Percentiles rank a stretch among this genome's conserved stretches.
phyloP scores from a whole-genome alignment of 768 basidiomycete genomes.

The Mycena metata region DNA sequence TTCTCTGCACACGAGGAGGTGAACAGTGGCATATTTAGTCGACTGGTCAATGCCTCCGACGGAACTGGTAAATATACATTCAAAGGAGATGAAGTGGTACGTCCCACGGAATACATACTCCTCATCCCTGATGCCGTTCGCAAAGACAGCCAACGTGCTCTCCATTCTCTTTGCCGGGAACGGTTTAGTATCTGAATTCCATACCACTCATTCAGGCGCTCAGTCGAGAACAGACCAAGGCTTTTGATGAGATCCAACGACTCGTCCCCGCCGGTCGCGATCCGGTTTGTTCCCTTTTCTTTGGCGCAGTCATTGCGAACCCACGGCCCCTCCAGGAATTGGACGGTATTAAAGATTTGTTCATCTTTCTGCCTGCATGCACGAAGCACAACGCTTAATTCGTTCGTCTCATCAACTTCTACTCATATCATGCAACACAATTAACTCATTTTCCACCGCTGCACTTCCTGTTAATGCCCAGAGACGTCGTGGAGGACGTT shows the following conservation, averaged over 20 bases:
- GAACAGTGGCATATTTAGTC: constrained; percentile 4
- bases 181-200: not conserved
- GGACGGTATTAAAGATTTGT: not conserved
- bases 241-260: constrained; percentile 4
- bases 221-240: not conserved
- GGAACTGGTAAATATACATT: constrained; percentile 11
- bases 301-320: too few species aligned
- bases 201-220: constrained; percentile 1
- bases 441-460: not conserved
- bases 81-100: constrained; percentile 8
- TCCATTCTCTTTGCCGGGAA: constrained; percentile 14
- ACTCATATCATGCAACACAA: not conserved
- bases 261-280: not conserved
- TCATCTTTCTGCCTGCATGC: constrained; percentile 11
- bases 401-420: not conserved
- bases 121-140: not conserved
- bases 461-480: constrained; percentile 13
- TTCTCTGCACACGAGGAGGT: not conserved
- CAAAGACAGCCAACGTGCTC: constrained; percentile 13
- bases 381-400: constrained; percentile 4
- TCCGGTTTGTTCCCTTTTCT: not conserved
- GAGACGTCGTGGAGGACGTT: constrained; percentile 10
- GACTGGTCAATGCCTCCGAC: constrained; percentile 8
- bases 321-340: not conserved
- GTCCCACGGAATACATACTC: not conserved